Conservation (phyloP, 202 grass and related monocot genomes). For the Miscanthus sacchariflorus region DNA sequence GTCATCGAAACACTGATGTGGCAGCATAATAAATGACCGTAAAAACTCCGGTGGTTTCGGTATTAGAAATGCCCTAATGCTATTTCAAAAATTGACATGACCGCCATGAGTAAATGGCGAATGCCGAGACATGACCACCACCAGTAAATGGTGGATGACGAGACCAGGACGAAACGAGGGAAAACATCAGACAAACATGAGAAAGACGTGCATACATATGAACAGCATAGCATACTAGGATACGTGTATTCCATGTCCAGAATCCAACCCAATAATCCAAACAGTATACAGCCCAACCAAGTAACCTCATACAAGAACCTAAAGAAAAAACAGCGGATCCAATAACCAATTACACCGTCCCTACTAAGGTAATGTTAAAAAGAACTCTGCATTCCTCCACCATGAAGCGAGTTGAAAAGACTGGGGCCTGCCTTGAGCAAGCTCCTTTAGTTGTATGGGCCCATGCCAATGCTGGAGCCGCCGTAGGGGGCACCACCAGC, state of each 20-base stretch:
- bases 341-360: constrained; percentile 53
- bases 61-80: too few relatives aligned
- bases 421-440: constrained; percentile 8
- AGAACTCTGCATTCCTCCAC: constrained; percentile 38
- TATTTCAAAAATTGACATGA: not conserved
- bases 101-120: too few relatives aligned
- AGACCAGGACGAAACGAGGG: not conserved
- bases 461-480: constrained; percentile 73
- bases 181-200: not conserved
- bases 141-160: not conserved
- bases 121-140: not conserved
- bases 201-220: not conserved
- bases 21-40: too few relatives aligned
- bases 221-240: constrained; percentile 28
- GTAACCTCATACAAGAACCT: constrained; percentile 46
- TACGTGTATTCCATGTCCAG: constrained; percentile 34
- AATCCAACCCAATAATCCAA: constrained; percentile 46
- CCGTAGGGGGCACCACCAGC: constrained; percentile 51
- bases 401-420: constrained; percentile 40
- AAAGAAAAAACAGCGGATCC: constrained; percentile 37
- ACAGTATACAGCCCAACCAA: constrained; percentile 46
- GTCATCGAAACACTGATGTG: too few relatives aligned
- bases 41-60: too few relatives aligned
- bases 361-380: constrained; percentile 55
- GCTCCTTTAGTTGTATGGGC: constrained; percentile 57